Evolutionary conservation across 108 stramenopile genomes (phyloP), one percentile per base, ranked within the genome.

Genomic region (Discostella stelligeroides): DNA sequence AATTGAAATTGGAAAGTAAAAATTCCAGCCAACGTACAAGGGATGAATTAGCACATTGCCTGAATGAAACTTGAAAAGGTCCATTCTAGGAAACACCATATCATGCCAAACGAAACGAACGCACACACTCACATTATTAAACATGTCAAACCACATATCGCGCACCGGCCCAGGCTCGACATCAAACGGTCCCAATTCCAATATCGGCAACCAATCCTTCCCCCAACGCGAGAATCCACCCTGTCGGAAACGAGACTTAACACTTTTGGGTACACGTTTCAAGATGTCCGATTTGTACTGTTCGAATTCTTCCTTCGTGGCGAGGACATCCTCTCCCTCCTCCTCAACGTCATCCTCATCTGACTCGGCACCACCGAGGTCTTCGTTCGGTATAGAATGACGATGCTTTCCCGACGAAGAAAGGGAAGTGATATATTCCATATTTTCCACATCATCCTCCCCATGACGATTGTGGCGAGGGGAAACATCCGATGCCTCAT

Each of bases 161-260:
- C 92, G 66, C 21, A 88, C 79, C 27, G 68, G 73, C 10, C 88
- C 85, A 11, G 90, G 88, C 15, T 79, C 72, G 12, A 90, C 86
- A 53, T 85, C 76, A 76, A 82, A 94, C 25, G 90, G 92, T 25
- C 81, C 86, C 66, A 91, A 37, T 29, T 88, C 79, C 49, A 91
- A 55, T 10, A 81, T 70, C 1, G 90, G 92, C 40, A 84, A 72
- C 50, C 63, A 61, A 55, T 79, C 68, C 41, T 84, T 86, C 13
- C 75, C 84, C 88, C 88, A 94, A 43, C 70, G 88, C 7, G 84
- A 72, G 54, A 94, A 94, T 41, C 75, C 88, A 18, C 87, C 79
- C 50, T 88, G 62, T 14, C 87, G 75, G 73, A 89, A 92, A 11
- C 84, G 69, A 20, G 56, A 66, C 60, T 82, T 85, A 43, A 81